Percentiles rank a stretch among this genome's conserved stretches.
Conservation (phyloP, 176 grass and related monocot species). For the Oryza glaberrima region DNA sequence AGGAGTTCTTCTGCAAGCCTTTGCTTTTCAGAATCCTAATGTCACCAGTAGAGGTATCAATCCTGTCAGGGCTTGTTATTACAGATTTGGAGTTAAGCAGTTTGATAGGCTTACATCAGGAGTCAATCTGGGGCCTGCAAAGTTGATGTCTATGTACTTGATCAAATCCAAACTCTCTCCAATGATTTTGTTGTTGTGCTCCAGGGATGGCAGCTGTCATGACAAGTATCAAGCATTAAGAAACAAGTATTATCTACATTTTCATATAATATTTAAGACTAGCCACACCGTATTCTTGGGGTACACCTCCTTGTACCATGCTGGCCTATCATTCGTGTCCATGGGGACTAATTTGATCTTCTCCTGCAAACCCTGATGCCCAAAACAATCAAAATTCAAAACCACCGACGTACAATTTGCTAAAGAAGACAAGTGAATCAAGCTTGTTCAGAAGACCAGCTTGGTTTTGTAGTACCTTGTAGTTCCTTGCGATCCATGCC, state of each 20-base stretch:
- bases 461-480: conserved; percentile 43
- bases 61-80: background rate
- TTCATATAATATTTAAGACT: background rate
- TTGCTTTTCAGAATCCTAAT: conserved; percentile 63
- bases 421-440: background rate
- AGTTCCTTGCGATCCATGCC: conserved; percentile 59
- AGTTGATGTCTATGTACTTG: conserved; percentile 66
- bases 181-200: conserved; percentile 66
- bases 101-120: conserved; percentile 46
- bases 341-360: conserved; percentile 60
- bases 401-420: background rate
- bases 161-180: conserved; percentile 78
- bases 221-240: background rate
- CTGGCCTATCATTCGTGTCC: conserved; percentile 33
- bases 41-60: background rate
- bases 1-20: conserved; percentile 65
- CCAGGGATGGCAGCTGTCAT: conserved; percentile 64
- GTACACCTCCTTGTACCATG: conserved; percentile 57
- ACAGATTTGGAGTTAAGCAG: background rate
- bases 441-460: background rate
- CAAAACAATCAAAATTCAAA: background rate
- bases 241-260: background rate
- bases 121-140: conserved; percentile 57
- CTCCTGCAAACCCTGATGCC: conserved; percentile 56
- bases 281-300: conserved; percentile 54